phyloP scores from a whole-genome alignment of 768 basidiomycete genomes.

The Hericium rajendrae region DNA sequence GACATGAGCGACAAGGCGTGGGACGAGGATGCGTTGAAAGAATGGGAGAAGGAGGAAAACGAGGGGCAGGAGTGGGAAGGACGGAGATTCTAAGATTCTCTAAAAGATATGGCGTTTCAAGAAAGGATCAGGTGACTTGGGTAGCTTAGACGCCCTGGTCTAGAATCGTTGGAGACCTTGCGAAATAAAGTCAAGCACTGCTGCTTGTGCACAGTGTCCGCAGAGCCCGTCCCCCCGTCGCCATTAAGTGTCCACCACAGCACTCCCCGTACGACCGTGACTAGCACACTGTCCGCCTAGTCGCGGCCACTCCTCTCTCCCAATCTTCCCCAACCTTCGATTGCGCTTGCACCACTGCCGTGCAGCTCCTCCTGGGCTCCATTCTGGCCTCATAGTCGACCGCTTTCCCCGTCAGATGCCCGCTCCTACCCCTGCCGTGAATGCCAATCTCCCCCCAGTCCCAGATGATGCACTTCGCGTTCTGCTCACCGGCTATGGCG shows the following conservation, averaged over 20 bases:
- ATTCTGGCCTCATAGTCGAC: neutral
- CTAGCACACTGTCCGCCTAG: neutral
- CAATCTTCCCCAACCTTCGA: neutral
- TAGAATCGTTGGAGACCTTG: no score
- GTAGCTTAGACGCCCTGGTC: neutral
- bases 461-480: constrained; percentile 27
- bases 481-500: constrained; percentile 43
- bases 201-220: no score
- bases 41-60: constrained; percentile 39
- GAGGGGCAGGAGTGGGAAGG: constrained; percentile 28
- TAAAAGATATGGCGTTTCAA: neutral
- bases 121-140: neutral
- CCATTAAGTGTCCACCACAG: no score
- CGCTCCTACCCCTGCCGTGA: neutral
- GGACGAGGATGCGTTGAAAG: constrained; percentile 36
- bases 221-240: no score
- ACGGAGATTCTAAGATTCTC: constrained; percentile 1
- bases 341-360: neutral
- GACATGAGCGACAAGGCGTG: constrained; percentile 32
- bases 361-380: neutral
- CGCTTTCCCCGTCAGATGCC: neutral
- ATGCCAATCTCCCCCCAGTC: neutral
- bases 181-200: no score
- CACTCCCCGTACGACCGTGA: no score
- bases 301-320: neutral